Base-by-base conservation (phyloP, 345 rosid species). In the Corchorus capsularis region DNA sequence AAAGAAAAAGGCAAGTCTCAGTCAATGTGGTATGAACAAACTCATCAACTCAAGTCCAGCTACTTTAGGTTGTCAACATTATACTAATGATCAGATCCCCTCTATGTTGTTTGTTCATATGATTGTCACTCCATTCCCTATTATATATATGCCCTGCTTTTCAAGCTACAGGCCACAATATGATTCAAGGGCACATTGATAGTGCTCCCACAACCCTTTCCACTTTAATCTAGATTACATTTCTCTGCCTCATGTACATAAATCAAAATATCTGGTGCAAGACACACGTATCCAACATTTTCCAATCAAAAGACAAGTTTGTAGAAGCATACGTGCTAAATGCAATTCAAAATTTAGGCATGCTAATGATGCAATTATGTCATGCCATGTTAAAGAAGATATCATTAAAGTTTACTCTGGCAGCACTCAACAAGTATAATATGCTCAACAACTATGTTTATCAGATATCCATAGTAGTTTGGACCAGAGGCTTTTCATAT, bases 201-300 rank as follows among this genome's bases (percentile, higher is more conserved):
- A 27, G 39, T 73, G 32, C 34, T 10, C 76, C 34, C 22, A 10
- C n/a, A 34, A 39, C 41, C 13, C 76, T 50, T 37, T 13, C 61
- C n/a, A 63, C 69, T 63, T 22, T 46, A 60, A 45, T 17, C 55
- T 45, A n/a, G 5, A 72, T 72, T 63, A 71, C 39, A 20, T 56
- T 61, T 41, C 45, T 74, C 37, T 10, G 9, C 50, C 37, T 52
- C 19, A 1, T 49, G 13, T 50, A 75, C 8, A 16, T 55, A 20
- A 53, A 61, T 17, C 37, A 12, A 63, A 47, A 74, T 3, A 35
- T 63, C 32, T 37, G 27, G 53, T 37, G 46, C 55, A 63, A n/a
- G 8, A 35, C 52, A 11, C 52, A 72, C 20, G 6, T 57, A 49
- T 55, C 32, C 8, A 14, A 55, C 65, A 52, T 39, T 63, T 27